Percentiles rank a stretch among this genome's conserved stretches.
These are phyloP conservation scores for Lipomyces spencermartinsiae DNA, from an alignment of 805 yeast species.

Conservation along the genomic window DNA sequence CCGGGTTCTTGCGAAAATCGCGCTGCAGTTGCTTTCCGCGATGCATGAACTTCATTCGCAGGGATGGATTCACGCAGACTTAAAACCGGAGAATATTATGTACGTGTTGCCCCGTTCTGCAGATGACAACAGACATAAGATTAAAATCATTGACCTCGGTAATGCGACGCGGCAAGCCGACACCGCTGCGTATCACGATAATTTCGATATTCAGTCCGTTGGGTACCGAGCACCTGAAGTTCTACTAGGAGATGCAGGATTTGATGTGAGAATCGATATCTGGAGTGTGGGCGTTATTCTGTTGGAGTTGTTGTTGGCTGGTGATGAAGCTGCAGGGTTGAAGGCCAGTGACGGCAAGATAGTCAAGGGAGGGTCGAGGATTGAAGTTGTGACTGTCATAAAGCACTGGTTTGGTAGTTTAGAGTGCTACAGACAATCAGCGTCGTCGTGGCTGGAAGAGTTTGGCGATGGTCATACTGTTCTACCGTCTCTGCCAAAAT, in stretches of 20 bases:
- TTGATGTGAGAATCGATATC: conserved; percentile 39
- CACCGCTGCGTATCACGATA: conserved; percentile 34
- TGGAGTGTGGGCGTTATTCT: conserved; percentile 42
- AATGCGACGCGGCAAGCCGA: conserved; percentile 32
- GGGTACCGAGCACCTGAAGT: conserved; percentile 43
- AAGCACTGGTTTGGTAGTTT: conserved; percentile 23
- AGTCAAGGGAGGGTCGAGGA: conserved; percentile 18
- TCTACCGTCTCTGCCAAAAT: not conserved
- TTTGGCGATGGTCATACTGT: not conserved
- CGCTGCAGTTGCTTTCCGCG: conserved; percentile 38
- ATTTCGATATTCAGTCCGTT: conserved; percentile 39
- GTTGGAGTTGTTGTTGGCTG: conserved; percentile 36
- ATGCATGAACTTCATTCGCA: conserved; percentile 34
- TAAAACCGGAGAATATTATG: conserved; percentile 41
- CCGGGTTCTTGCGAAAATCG: conserved; percentile 38
- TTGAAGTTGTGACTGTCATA: conserved; percentile 8
- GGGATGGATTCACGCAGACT: conserved; percentile 40
- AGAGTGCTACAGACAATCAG: conserved; percentile 16
- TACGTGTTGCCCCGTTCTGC: conserved; percentile 1
- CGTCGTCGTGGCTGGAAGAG: conserved; percentile 5
- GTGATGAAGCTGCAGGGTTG: not conserved
- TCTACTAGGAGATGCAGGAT: conserved; percentile 38
- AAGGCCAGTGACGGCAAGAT: conserved; percentile 14
- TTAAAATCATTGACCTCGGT: conserved; percentile 41
- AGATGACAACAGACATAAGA: conserved; percentile 3